Percentiles rank a stretch among this genome's conserved stretches.
phyloP scores from a whole-genome alignment of 441 rosid species.

The Erysimum cheiri region DNA sequence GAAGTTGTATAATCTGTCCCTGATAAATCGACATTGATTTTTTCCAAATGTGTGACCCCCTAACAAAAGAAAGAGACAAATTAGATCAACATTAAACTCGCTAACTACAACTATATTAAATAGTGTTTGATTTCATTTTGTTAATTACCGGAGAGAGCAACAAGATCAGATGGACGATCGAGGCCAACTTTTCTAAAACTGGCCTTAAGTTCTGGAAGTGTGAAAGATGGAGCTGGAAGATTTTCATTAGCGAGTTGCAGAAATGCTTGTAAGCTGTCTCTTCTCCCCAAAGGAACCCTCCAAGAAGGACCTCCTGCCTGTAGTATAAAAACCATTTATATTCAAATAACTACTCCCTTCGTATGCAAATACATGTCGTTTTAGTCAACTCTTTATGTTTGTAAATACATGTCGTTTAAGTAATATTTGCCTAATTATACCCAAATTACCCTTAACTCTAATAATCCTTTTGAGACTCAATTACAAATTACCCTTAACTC shows the following conservation, averaged over 20 bases:
- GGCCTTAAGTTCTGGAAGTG: conserved; percentile 44
- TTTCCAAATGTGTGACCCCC: conserved; percentile 72
- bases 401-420: no score
- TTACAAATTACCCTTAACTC: no score
- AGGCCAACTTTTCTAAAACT: conserved; percentile 57
- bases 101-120: neutral
- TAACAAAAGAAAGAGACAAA: conserved; percentile 32
- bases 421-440: no score
- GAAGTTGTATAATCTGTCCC: conserved; percentile 55
- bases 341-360: neutral
- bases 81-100: neutral
- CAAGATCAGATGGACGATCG: conserved; percentile 52
- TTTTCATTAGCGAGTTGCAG: conserved; percentile 40
- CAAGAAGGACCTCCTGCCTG: conserved; percentile 65
- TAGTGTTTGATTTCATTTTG: neutral
- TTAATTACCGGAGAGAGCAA: conserved; percentile 66
- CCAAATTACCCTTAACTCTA: no score
- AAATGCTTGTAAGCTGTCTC: conserved; percentile 56
- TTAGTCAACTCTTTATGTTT: no score
- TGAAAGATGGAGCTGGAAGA: conserved; percentile 47
- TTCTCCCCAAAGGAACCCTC: conserved; percentile 61
- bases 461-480: no score
- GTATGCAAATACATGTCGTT: no score
- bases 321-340: conserved; percentile 12
- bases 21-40: conserved; percentile 51